A percentile compares a stretch with the other conserved stretches of the same genome.
These are phyloP conservation scores for Styphnolobium japonicum DNA, from an alignment of 306 rosid genomes.

Conservation along the genomic window DNA sequence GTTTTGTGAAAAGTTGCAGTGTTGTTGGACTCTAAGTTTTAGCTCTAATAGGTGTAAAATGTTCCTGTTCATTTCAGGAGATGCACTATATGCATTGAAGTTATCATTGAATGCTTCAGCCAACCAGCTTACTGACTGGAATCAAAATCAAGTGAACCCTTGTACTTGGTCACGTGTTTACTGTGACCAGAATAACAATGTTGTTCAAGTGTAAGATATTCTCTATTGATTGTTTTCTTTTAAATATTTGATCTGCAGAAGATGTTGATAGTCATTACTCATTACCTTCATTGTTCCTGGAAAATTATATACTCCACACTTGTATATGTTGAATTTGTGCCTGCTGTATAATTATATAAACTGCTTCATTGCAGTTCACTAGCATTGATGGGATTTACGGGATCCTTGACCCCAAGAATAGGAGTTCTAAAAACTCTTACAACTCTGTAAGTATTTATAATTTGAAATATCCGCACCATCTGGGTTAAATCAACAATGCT, in stretches of 20 bases:
- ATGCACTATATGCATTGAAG: constrained; percentile 71
- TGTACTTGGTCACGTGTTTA: constrained; percentile 90
- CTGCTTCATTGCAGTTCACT: constrained; percentile 64
- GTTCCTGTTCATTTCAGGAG: constrained; percentile 57
- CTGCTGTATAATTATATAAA: constrained; percentile 24
- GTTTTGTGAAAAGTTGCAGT: constrained; percentile 10
- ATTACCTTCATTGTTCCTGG: background rate
- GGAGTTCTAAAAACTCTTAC: constrained; percentile 60
- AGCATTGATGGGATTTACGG: constrained; percentile 80
- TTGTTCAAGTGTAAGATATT: constrained; percentile 71
- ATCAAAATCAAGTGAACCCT: constrained; percentile 82
- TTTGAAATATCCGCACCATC: background rate
- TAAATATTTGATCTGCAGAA: constrained; percentile 19
- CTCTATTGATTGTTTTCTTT: background rate
- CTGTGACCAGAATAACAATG: constrained; percentile 56
- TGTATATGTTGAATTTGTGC: background rate
- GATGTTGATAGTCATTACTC: background rate
- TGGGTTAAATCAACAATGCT: background rate
- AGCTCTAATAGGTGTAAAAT: constrained; percentile 23
- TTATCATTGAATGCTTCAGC: constrained; percentile 58
- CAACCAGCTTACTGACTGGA: constrained; percentile 83
- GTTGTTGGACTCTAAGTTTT: background rate
- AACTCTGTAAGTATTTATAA: constrained; percentile 70
- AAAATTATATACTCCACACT: constrained; percentile 11
- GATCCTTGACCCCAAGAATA: constrained; percentile 71